Base-by-base conservation (phyloP, 192 early-diverging fungal genomes). In the Coemansia sp. region DNA sequence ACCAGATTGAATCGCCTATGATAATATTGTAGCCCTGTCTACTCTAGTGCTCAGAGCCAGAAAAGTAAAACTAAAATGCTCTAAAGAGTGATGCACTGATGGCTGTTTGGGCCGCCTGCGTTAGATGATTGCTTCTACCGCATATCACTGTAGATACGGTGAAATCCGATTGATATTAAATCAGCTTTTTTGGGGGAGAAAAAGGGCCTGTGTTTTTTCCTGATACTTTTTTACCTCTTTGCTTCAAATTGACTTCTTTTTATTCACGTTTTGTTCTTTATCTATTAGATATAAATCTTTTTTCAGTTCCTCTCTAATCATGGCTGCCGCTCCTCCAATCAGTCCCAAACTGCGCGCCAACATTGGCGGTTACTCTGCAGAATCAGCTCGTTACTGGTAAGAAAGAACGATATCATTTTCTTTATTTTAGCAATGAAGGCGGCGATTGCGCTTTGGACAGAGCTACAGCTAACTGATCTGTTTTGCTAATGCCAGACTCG, bases 331-430 rank as follows among this genome's bases (percentile, higher is more conserved):
- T 37, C 74, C 75, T 39, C 79, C 79, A 45, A 76, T 82, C 50
- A 65, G 55, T 37, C 79, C 79, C 20, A 76, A 69, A 50, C 64
- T 76, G 64, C 79, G 79, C 53, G 48, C 65, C 58, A 82, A 82
- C 75, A 14, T 82, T 17, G 49, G 25, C 37, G 79, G 79, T 8
- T 76, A 82, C 71, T 82, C 79, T 51, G 71, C 71, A 58, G 79
- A 82, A 46, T 58, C 74, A 25, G 71, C 65, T 16, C 79, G 74
- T 41, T 58, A 58, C 74, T 82, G 79, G 79, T 81, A 81, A 72
- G 79, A 22, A 63, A 25, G 25, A 16, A 7, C 48, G 5, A 42
- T 5, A 25, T 42, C 10, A 7, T 55, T 5, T 59, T 55, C 60
- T 32, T 32, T 2, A 1, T 45, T 7, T 45, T 45, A 45, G 8